Percentiles rank a stretch among this genome's conserved stretches.
These are phyloP conservation scores for Glycyrrhiza uralensis DNA, from an alignment of 306 rosid genomes.

Conservation along the genomic window DNA sequence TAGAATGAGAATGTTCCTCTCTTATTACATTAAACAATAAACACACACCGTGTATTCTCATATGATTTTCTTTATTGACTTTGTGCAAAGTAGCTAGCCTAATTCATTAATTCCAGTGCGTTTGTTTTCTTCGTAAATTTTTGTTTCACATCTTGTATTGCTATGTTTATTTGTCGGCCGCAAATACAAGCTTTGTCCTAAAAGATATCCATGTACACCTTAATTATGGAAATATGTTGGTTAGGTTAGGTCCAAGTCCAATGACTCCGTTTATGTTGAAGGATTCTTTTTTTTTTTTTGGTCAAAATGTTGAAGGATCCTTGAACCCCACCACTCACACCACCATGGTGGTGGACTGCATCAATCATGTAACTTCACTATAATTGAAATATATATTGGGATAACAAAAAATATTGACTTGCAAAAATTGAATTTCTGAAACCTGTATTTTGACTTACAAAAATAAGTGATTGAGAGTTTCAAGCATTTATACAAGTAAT, in stretches of 20 bases:
- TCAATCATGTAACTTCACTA: background rate
- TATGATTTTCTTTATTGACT: background rate
- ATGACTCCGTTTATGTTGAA: background rate
- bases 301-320: background rate
- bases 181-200: background rate
- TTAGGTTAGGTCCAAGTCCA: conserved; percentile 40
- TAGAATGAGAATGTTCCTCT: background rate
- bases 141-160: background rate
- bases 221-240: background rate
- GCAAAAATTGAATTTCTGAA: too few relatives aligned
- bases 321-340: conserved; percentile 22
- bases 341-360: conserved; percentile 32
- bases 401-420: too few relatives aligned
- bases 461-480: too few relatives aligned
- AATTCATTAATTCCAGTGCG: background rate
- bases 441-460: too few relatives aligned
- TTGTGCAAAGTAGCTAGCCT: background rate
- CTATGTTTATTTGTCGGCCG: background rate
- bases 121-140: background rate
- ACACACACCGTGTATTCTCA: background rate
- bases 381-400: too few relatives aligned
- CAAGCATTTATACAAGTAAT: too few relatives aligned
- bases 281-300: too few relatives aligned
- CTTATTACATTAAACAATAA: too few relatives aligned
- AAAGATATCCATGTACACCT: conserved; percentile 21